phyloP scores from a whole-genome alignment of 139 green algal genomes.

The Spirogloea muscicola region DNA sequence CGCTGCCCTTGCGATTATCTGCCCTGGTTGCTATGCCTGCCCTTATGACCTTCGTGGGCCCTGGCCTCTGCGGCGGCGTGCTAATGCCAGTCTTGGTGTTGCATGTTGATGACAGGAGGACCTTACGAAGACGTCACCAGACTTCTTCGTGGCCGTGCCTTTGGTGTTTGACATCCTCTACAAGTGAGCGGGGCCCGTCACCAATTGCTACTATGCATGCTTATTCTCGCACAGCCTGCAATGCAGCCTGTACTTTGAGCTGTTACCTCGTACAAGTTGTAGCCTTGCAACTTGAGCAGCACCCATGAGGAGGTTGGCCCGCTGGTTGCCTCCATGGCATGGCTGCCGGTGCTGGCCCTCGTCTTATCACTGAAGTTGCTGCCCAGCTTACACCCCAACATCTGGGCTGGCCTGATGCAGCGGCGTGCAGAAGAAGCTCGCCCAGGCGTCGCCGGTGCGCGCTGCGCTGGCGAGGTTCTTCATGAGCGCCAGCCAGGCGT shows the following conservation, averaged over 20 bases:
- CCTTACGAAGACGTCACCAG: slow-evolving; percentile 59
- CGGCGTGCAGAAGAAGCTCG: slow-evolving; percentile 63
- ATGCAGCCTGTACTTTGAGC: too few relatives aligned
- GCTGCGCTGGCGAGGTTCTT: not conserved
- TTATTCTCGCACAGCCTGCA: too few relatives aligned
- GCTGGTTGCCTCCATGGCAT: too few relatives aligned
- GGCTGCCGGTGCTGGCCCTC: too few relatives aligned
- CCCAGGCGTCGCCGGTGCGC: slow-evolving; percentile 26
- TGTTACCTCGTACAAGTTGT: too few relatives aligned
- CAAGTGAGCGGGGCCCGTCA: slow-evolving; percentile 46
- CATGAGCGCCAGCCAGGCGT: slow-evolving; percentile 45
- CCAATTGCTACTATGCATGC: too few relatives aligned
- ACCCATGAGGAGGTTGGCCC: too few relatives aligned
- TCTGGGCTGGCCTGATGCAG: slow-evolving; percentile 21
- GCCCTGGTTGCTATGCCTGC: not conserved
- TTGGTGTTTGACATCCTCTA: slow-evolving; percentile 88
- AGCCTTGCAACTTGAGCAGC: too few relatives aligned
- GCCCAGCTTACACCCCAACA: too few relatives aligned
- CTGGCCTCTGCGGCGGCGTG: too few relatives aligned
- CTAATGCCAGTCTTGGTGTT: not conserved
- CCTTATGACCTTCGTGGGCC: too few relatives aligned
- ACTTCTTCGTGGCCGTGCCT: slow-evolving; percentile 88
- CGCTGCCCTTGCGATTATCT: not conserved
- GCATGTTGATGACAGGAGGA: slow-evolving; percentile 61
- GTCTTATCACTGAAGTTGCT: too few relatives aligned